Percentiles rank a stretch among this genome's conserved stretches.
These are phyloP conservation scores for Apiospora malaysiana DNA, from an alignment of 2,329 filamentous ascomycete species.

Conservation along the genomic window DNA sequence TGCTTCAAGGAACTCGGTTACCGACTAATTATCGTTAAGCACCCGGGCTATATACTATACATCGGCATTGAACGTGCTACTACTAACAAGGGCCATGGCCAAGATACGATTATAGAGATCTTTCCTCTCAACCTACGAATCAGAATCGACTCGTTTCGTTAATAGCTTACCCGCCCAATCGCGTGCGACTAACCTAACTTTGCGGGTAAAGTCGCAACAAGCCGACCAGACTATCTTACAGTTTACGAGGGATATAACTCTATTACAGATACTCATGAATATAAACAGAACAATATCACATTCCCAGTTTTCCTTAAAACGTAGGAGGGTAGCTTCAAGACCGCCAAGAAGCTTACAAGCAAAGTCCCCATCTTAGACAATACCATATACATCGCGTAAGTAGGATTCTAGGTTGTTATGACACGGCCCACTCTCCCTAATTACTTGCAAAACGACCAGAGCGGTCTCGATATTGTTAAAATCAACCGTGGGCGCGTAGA, in stretches of 20 bases:
- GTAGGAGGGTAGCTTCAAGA: conserved; percentile 9
- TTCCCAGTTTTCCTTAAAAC: conserved; percentile 24
- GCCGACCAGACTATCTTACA: conserved; percentile 22
- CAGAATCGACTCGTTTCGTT: not conserved
- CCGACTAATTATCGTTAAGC: not conserved
- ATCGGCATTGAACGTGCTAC: conserved; percentile 1
- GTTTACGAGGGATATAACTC: conserved; percentile 16
- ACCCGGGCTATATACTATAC: not conserved
- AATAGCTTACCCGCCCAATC: not conserved
- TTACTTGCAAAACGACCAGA: conserved; percentile 12
- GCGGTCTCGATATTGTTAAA: conserved; percentile 21
- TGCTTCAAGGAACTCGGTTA: conserved; percentile 2
- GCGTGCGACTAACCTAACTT: conserved; percentile 1
- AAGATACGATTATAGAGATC: not conserved
- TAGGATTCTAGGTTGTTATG: not conserved
- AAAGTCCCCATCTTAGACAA: conserved; percentile 15
- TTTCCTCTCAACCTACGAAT: not conserved
- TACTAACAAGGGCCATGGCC: not conserved
- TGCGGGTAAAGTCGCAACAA: not conserved
- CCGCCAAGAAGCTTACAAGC: not conserved
- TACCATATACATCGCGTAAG: conserved; percentile 17
- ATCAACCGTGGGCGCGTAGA: conserved; percentile 19
- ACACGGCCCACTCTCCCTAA: conserved; percentile 15
- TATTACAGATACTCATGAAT: conserved; percentile 4
- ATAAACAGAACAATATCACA: conserved; percentile 20